phyloP scores from a whole-genome alignment of 371 early-diverging fungal genomes.

The Mucor velutinosus region DNA sequence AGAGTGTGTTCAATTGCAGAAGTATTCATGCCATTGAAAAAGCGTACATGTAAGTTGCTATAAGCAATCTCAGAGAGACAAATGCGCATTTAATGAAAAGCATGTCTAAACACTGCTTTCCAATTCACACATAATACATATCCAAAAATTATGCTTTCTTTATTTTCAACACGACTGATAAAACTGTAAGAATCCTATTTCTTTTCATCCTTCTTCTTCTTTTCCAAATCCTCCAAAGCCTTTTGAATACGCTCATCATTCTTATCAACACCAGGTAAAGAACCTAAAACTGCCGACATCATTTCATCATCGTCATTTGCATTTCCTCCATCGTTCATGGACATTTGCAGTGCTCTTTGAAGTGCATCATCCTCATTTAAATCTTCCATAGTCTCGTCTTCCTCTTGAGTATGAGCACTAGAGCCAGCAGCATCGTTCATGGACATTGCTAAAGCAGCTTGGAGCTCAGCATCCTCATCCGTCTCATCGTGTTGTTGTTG shows the following conservation, averaged over 20 bases:
- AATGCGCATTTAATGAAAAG: too few relatives aligned
- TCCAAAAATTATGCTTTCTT: not conserved
- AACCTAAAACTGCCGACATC: constrained; percentile 75
- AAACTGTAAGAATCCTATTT: constrained; percentile 17
- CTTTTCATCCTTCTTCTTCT: constrained; percentile 53
- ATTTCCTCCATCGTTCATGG: constrained; percentile 64
- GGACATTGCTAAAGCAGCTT: constrained; percentile 72
- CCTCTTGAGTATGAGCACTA: constrained; percentile 26
- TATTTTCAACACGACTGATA: not conserved
- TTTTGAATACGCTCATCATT: constrained; percentile 85
- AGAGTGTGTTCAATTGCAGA: too few relatives aligned
- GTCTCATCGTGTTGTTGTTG: constrained; percentile 1
- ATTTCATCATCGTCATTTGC: constrained; percentile 44
- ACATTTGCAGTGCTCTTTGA: constrained; percentile 84
- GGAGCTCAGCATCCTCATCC: constrained; percentile 56
- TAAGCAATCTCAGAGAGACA: too few relatives aligned
- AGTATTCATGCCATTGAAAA: too few relatives aligned
- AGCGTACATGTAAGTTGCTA: too few relatives aligned
- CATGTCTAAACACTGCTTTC: too few relatives aligned
- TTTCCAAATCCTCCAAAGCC: constrained; percentile 61
- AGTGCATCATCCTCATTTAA: constrained; percentile 89
- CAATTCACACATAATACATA: not conserved
- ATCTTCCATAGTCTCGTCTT: constrained; percentile 75
- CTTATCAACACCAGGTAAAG: constrained; percentile 88
- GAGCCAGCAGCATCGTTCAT: constrained; percentile 46